These are phyloP conservation scores for Hordeum marinum DNA, from an alignment of 176 grass and related monocot species.

Conservation along the genomic window DNA sequence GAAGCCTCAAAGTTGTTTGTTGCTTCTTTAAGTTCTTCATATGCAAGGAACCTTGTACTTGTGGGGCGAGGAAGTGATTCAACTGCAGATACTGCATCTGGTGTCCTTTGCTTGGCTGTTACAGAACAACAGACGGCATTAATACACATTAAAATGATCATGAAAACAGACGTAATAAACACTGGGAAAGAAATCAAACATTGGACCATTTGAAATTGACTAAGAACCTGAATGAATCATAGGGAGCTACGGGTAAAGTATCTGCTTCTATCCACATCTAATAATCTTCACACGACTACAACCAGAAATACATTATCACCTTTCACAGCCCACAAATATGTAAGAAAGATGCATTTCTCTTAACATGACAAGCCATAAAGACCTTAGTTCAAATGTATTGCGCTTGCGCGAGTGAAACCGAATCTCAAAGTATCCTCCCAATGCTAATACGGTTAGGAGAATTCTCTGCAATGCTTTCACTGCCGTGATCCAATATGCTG, in stretches of 20 bases:
- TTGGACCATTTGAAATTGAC: not conserved
- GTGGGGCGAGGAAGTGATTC: constrained; percentile 75
- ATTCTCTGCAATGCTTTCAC: not conserved
- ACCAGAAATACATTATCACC: not conserved
- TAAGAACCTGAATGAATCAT: constrained; percentile 11
- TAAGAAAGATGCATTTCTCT: not conserved
- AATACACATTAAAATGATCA: constrained; percentile 1
- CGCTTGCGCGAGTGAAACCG: not conserved
- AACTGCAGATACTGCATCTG: constrained; percentile 72
- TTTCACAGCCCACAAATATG: constrained; percentile 2
- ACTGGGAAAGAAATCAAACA: not conserved
- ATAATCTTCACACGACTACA: constrained; percentile 2
- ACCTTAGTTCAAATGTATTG: constrained; percentile 15
- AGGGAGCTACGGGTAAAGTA: not conserved
- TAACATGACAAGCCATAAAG: constrained; percentile 14
- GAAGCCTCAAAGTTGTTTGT: constrained; percentile 88
- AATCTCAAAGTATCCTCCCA: not conserved
- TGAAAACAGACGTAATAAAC: not conserved
- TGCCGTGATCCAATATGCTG: not conserved
- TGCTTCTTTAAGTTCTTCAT: constrained; percentile 86
- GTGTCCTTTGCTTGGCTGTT: constrained; percentile 62
- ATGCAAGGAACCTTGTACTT: constrained; percentile 84
- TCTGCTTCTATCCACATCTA: not conserved
- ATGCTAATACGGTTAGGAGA: not conserved
- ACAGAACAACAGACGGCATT: not conserved